A percentile compares a stretch with the other conserved stretches of the same genome.
These are phyloP conservation scores for Coprinopsis strossmayeri DNA, from an alignment of 768 basidiomycete genomes.

Conservation along the genomic window DNA sequence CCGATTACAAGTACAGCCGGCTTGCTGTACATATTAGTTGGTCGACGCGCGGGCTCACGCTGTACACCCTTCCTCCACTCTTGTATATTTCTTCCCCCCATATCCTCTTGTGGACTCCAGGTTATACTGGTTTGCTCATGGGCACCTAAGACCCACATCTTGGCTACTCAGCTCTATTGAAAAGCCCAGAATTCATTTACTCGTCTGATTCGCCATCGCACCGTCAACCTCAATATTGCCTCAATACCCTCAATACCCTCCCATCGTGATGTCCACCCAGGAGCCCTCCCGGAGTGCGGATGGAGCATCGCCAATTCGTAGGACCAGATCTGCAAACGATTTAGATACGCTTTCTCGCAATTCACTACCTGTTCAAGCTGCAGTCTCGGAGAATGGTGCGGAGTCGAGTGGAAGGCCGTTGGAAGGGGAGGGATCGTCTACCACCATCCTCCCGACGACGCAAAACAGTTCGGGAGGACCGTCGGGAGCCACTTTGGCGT, in stretches of 20 bases:
- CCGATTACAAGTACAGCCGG: too few relatives aligned
- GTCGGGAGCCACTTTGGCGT: too few relatives aligned
- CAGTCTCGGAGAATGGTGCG: neutral
- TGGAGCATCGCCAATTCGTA: neutral
- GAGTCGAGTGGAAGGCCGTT: neutral
- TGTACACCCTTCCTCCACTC: neutral
- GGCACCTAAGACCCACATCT: neutral
- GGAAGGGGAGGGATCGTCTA: too few relatives aligned
- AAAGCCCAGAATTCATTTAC: too few relatives aligned
- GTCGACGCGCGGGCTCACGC: neutral
- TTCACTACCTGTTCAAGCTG: neutral
- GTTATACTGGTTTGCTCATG: neutral
- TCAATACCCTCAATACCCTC: neutral
- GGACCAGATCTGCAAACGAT: conserved; percentile 5
- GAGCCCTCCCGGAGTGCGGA: neutral
- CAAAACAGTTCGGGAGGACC: too few relatives aligned
- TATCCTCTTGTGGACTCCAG: too few relatives aligned
- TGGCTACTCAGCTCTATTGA: too few relatives aligned
- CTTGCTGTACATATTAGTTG: too few relatives aligned
- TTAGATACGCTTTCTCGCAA: neutral
- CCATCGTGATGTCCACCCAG: neutral
- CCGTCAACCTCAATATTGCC: neutral
- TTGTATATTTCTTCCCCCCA: too few relatives aligned
- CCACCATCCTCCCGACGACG: too few relatives aligned
- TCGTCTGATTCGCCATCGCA: too few relatives aligned